These are phyloP conservation scores for Tuber borchii DNA, from an alignment of 495 filamentous ascomycete species.

Conservation along the genomic window DNA sequence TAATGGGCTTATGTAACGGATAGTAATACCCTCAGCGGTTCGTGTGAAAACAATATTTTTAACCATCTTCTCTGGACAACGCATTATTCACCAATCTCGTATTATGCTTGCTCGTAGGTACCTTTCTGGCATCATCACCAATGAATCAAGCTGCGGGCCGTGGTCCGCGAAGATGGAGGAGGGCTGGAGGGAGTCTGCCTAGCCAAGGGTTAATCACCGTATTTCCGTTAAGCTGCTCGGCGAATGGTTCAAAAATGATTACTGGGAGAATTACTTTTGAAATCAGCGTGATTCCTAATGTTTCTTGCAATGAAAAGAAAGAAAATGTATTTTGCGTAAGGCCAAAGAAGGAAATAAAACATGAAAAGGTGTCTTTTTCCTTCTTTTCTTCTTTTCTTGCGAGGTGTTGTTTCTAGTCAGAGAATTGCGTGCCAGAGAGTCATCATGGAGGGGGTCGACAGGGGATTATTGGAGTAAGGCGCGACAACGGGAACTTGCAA, in stretches of 20 bases:
- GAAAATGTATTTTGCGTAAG: neutral
- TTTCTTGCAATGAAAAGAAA: neutral
- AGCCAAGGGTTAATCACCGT: neutral
- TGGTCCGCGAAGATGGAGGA: neutral
- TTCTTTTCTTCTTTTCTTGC: conserved; percentile 16
- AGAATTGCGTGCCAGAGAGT: conserved; percentile 31
- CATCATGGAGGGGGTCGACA: conserved; percentile 22
- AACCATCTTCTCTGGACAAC: neutral
- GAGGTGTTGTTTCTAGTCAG: neutral
- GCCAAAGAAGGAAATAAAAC: neutral
- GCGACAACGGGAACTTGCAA: conserved; percentile 3
- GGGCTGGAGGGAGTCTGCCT: neutral
- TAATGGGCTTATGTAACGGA: neutral
- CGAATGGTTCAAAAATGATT: neutral
- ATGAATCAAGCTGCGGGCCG: neutral
- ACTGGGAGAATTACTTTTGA: neutral
- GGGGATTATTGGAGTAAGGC: conserved; percentile 20
- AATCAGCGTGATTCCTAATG: neutral
- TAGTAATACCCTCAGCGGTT: neutral
- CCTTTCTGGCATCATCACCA: neutral
- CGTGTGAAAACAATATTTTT: neutral
- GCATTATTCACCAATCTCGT: neutral
- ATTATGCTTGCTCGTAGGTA: neutral
- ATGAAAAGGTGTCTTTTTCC: neutral
- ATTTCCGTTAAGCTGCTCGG: neutral